Base-by-base conservation (phyloP, 2,329 filamentous ascomycete genomes). In the Biscogniauxia sp. region DNA sequence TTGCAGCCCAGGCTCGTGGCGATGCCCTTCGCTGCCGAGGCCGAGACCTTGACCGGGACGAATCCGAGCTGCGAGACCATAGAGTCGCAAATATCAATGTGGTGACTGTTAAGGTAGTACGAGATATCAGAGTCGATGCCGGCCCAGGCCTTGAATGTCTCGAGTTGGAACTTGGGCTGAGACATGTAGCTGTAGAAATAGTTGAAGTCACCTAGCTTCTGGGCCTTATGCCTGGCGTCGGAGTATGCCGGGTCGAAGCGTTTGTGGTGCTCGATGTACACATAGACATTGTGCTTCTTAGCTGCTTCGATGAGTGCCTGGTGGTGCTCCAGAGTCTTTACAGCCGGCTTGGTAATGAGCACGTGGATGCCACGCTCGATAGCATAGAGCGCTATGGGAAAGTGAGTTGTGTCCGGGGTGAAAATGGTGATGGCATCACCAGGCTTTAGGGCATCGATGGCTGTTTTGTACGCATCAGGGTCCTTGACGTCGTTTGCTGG, bases 111-210 rank as follows among this genome's bases (percentile, higher is more conserved):
- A 67, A 97, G 86, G 78, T 97, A 97, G 81, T 97, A 97, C 9
- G 89, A 93, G 70, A 97, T 97, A 76, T 97, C 94, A 28, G 89
- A 93, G 69, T 97, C 93, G 70, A 89, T 87, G 65, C 93, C 93
- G 0, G 93, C 93, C 93, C 93, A 97, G 2, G 92, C 90, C 77
- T 92, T 93, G 87, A 97, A 97, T 0, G 93, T 97, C 81, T 96
- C 91, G 54, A 97, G 85, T 79, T 96, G 93, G 55, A 84, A 92
- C 79, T 96, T 96, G 62, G 89, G 91, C 81, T 97, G 93, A 55
- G 88, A 92, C 93, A 97, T 96, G 84, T 97, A 97, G 69, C 86
- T 90, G 84, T 97, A 97, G 76, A 96, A 97, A 83, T 97, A 97
- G 82, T 96, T 97, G 86, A 97, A 97, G 78, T 97, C 92, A 66